Base-by-base conservation (phyloP, 2,329 filamentous ascomycete species). In the Acarospora socialis region DNA sequence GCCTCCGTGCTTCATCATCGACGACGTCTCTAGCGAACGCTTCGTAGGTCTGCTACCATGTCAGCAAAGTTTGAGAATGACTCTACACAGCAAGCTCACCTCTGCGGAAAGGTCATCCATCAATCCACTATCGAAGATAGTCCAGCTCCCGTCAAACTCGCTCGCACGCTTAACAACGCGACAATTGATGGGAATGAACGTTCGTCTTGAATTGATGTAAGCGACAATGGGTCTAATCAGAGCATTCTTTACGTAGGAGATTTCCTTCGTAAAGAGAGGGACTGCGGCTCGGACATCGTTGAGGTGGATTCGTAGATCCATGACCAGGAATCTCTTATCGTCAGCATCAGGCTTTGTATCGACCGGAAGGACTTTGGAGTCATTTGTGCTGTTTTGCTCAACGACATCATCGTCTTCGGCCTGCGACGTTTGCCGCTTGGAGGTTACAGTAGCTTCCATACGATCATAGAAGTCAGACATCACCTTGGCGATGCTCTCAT, bases 381-480 rank as follows among this genome's bases (percentile, higher is more conserved):
- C 36, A 27, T 15, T 42, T 32, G 13, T 40, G 27, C 28, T 40
- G 37, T 30, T 26, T 39, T 42, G 31, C 30, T 44, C 21, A 36
- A 41, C 22, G 22, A 36, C 25, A 32, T 20, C 8, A 33, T 44
- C 24, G 5, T 32, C 26, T 15, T 32, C 20, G 13, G 33, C 16
- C 43, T 38, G 38, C 39, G 38, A 30, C 44, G 51, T 54, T 42
- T 80, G 75, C 17, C 75, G 71, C 49, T 83, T 83, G 16, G 78
- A 74, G 1, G 77, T 83, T 14, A 95, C 84, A 0, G 84, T 84
- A 25, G 90, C 84, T 57, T 98, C 90, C 50, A 98, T 72, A 39
- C 83, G 81, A 53, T 95, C 87, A 55, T 95, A 95, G 47, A 98
- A 86, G 50, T 94, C 86, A n/a, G 80, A 77, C 70, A 98, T 81